These are phyloP conservation scores for Tetrastigma voinierianum DNA, from an alignment of 164 flowering plant genomes.

Conservation along the genomic window DNA sequence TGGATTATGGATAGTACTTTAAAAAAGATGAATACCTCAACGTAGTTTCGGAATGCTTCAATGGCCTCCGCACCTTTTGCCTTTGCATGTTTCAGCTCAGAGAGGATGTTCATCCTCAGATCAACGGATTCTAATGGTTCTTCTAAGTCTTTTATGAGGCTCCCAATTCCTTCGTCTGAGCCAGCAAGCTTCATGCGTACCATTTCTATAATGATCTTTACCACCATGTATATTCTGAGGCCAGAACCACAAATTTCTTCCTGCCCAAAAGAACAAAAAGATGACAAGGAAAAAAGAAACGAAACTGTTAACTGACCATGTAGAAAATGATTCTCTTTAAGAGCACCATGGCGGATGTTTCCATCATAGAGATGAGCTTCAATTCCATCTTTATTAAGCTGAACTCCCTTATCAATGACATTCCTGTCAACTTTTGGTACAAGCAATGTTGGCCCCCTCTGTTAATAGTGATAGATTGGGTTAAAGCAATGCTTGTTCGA, in stretches of 20 bases:
- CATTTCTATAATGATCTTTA: conserved; percentile 93
- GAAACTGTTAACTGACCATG: conserved; percentile 72
- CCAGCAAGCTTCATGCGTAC: conserved; percentile 82
- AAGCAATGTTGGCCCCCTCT: conserved; percentile 87
- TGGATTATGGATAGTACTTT: too few relatives aligned
- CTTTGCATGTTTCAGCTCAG: conserved; percentile 71
- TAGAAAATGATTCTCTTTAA: conserved; percentile 82
- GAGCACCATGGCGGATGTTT: conserved; percentile 91
- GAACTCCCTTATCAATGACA: conserved; percentile 88
- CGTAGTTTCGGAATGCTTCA: conserved; percentile 55
- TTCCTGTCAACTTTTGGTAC: conserved; percentile 85
- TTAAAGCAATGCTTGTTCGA: conserved; percentile 71
- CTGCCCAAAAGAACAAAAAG: too few relatives aligned
- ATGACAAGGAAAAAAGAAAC: not conserved
- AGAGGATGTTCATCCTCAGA: conserved; percentile 65
- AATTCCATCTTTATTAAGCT: conserved; percentile 71
- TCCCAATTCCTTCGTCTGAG: conserved; percentile 74
- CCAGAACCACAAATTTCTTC: too few relatives aligned
- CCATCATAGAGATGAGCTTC: conserved; percentile 97
- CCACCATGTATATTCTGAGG: conserved; percentile 97
- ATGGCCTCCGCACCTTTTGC: conserved; percentile 63
- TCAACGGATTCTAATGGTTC: conserved; percentile 76
- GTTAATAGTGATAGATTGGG: conserved; percentile 53
- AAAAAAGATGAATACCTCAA: conserved; percentile 43
- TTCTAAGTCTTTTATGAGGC: conserved; percentile 75